Conservation (phyloP, 345 rosid genomes). For the Gossypium anomalum region DNA sequence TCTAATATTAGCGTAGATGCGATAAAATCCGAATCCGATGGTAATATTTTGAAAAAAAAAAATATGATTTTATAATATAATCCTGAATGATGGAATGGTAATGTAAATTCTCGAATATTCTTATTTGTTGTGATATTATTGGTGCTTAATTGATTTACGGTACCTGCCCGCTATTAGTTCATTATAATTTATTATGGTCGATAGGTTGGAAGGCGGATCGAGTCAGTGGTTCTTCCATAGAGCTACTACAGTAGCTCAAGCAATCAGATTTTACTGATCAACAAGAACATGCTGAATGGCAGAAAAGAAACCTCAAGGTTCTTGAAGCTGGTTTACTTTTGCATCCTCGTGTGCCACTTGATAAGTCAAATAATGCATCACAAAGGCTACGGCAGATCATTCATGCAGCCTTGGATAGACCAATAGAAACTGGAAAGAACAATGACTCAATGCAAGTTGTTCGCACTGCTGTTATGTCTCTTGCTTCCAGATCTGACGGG, state of each 20-base stretch:
- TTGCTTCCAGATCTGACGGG: slow-evolving; percentile 83
- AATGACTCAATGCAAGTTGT: slow-evolving; percentile 93
- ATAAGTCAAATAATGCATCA: slow-evolving; percentile 50
- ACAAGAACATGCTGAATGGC: slow-evolving; percentile 83
- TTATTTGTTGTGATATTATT: neutral
- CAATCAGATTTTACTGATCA: slow-evolving; percentile 78
- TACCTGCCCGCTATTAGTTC: neutral
- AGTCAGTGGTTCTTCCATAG: slow-evolving; percentile 80
- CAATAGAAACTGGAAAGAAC: slow-evolving; percentile 85
- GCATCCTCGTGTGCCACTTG: slow-evolving; percentile 82
- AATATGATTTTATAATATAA: neutral
- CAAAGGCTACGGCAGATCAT: slow-evolving; percentile 73
- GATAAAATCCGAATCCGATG: slow-evolving; percentile 6
- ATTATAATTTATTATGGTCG: neutral
- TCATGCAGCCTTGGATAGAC: slow-evolving; percentile 63
- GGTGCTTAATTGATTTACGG: neutral
- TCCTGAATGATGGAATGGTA: neutral
- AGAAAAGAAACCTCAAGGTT: slow-evolving; percentile 71
- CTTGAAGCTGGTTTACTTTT: slow-evolving; percentile 87
- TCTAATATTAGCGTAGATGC: neutral
- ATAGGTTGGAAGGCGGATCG: slow-evolving; percentile 88
- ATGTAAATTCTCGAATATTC: neutral
- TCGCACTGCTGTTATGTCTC: slow-evolving; percentile 76
- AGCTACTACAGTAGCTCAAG: slow-evolving; percentile 88
- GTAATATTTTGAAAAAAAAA: neutral